Evolutionary conservation across 176 grass and related monocot species (phyloP).

Genomic region (Musa acuminata): DNA sequence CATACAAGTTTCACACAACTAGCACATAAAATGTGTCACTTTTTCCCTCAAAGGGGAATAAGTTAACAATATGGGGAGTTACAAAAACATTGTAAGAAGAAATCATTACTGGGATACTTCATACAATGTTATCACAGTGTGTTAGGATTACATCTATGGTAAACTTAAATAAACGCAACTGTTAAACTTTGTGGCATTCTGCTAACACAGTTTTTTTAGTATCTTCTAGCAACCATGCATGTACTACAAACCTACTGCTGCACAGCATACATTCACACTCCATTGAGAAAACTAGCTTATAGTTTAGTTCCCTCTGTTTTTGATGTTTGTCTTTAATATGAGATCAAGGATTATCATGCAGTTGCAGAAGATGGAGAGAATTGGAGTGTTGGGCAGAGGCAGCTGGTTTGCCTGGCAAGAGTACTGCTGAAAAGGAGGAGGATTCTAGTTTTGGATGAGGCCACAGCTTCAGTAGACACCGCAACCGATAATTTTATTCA

Average conservation of each 20-base stretch:
- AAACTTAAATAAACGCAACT: too few species aligned
- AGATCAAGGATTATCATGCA: constrained; percentile 14
- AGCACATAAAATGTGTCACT: too few species aligned
- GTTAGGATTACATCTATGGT: too few species aligned
- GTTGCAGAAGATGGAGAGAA: constrained; percentile 81
- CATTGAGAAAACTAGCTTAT: background rate
- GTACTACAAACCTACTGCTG: background rate
- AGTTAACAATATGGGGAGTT: too few species aligned
- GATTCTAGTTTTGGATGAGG: constrained; percentile 89
- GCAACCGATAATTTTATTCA: constrained; percentile 84
- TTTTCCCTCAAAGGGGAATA: too few species aligned
- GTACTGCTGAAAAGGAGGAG: constrained; percentile 69
- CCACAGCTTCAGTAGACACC: constrained; percentile 82
- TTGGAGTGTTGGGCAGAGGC: constrained; percentile 83
- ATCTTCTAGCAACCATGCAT: background rate
- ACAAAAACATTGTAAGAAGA: too few species aligned
- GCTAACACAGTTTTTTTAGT: too few species aligned
- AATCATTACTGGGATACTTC: too few species aligned
- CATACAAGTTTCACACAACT: background rate
- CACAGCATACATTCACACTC: background rate
- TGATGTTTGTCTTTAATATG: background rate
- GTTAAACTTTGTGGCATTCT: background rate
- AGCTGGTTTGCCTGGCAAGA: constrained; percentile 78
- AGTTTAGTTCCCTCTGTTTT: background rate
- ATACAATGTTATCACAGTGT: background rate